Base-by-base conservation (phyloP, 768 basidiomycete genomes). In the Fibroporia radiculosa region DNA sequence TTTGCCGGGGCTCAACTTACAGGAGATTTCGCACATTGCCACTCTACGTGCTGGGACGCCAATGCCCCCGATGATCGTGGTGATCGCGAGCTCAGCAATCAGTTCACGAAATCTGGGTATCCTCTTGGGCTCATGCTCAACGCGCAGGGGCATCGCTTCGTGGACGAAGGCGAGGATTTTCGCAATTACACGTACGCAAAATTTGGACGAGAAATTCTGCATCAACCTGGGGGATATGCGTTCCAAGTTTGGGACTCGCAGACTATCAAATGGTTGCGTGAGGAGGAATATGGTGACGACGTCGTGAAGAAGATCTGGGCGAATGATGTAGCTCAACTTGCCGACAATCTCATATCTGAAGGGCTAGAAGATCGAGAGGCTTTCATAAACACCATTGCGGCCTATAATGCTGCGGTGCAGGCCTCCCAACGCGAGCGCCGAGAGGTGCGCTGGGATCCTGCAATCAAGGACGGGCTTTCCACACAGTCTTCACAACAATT, bases 111-210 rank as follows among this genome's bases (percentile, higher is more conserved):
- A 60, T 83, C 81, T 8, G 80, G 83, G 1, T 84, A 84, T 54
- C 81, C 83, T 2, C 64, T 83, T 8, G 82, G 82, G 1, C 68
- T 85, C 48, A 84, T 82, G 82, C 60, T 82, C 20, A 85, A 83
- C 53, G 55, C 67, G 0, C 48, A 60, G 1, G 83, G 83, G 3
- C 50, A 60, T 41, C 69, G 82, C 13, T 85, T 84, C 51, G 81
- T 83, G 28, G 80, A 85, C 49, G 83, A 84, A 59, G 82, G 82
- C 28, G 74, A 73, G 38, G 81, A 85, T 62, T 83, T 76, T 56
- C 71, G 83, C 36, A 84, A 82, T 57, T 84, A 77, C 52, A 84
- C 82, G 1, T 84, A 85, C 53, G 81, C 83, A 16, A 77, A 75
- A 58, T 83, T 78, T 50, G 82, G 81, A 8, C 67, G 67, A 22